Conservation (phyloP, 805 yeast genomes). For the Candida rishiriensis region DNA sequence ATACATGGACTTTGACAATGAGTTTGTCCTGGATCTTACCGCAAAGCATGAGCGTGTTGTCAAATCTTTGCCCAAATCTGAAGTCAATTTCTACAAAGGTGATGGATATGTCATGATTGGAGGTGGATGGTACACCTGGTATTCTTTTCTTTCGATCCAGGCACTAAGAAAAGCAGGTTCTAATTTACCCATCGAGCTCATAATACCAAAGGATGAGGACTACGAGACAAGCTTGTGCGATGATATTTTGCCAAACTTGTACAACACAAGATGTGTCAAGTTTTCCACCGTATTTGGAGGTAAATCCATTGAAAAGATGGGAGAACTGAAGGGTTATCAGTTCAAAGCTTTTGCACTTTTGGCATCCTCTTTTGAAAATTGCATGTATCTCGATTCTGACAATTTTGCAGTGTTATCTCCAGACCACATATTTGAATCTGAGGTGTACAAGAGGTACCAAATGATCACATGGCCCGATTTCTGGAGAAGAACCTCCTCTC, state of each 20-base stretch:
- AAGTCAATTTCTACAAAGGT: slow-evolving; percentile 22
- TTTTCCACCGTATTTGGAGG: slow-evolving; percentile 34
- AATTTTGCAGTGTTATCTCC: slow-evolving; percentile 41
- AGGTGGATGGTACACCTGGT: slow-evolving; percentile 41
- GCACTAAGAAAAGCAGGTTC: slow-evolving; percentile 41
- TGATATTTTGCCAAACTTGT: slow-evolving; percentile 31
- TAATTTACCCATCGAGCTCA: slow-evolving; percentile 38
- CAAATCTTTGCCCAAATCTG: slow-evolving; percentile 39
- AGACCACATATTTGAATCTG: slow-evolving; percentile 29
- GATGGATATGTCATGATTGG: slow-evolving; percentile 38
- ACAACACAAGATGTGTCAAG: slow-evolving; percentile 39
- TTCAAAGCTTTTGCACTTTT: slow-evolving; percentile 39
- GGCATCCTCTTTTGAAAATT: slow-evolving; percentile 42
- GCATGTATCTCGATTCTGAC: slow-evolving; percentile 44
- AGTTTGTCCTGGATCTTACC: slow-evolving; percentile 42
- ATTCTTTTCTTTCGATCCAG: slow-evolving; percentile 35
- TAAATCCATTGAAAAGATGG: slow-evolving; percentile 13
- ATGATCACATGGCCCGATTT: slow-evolving; percentile 73
- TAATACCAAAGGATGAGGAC: slow-evolving; percentile 36
- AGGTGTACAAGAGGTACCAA: slow-evolving; percentile 45
- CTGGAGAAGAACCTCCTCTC: slow-evolving; percentile 68
- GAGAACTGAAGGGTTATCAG: slow-evolving; percentile 33
- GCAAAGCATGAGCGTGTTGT: slow-evolving; percentile 44
- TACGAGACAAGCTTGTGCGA: slow-evolving; percentile 36
- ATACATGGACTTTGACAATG: slow-evolving; percentile 27